phyloP scores from a whole-genome alignment of 2,329 filamentous ascomycete species.

The Rhinocladiella mackenziei region DNA sequence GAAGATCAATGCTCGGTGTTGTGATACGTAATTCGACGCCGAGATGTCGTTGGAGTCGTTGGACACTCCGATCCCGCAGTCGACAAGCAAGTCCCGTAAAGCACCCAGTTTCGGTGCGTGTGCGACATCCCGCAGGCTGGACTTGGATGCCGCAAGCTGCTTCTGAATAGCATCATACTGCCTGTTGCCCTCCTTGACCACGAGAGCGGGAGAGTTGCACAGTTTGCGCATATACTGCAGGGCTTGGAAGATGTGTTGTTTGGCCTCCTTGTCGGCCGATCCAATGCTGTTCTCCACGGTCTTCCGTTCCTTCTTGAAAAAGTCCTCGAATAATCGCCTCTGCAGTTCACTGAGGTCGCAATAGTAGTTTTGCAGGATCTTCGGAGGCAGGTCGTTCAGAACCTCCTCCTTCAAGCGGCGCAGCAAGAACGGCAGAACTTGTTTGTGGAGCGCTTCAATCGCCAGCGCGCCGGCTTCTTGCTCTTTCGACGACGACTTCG shows the following conservation, averaged over 20 bases:
- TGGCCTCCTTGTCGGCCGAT: conserved; percentile 82
- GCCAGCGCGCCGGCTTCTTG: conserved; percentile 94
- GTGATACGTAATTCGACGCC: conserved; percentile 74
- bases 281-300: conserved; percentile 79
- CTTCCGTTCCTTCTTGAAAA: conserved; percentile 88
- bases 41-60: conserved; percentile 40
- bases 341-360: conserved; percentile 95
- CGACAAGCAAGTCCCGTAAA: conserved; percentile 87
- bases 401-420: conserved; percentile 97
- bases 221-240: conserved; percentile 99
- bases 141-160: conserved; percentile 72
- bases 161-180: conserved; percentile 84
- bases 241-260: conserved; percentile 98
- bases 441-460: conserved; percentile 97
- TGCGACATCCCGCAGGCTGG: conserved; percentile 73
- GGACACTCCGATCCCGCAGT: conserved; percentile 87
- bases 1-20: conserved; percentile 92
- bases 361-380: conserved; percentile 99
- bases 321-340: conserved; percentile 92
- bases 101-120: conserved; percentile 93
- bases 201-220: conserved; percentile 93
- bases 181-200: conserved; percentile 90
- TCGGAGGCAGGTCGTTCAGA: conserved; percentile 88
- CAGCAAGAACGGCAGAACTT: conserved; percentile 92
- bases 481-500: conserved; percentile 96